A percentile compares a stretch with the other conserved stretches of the same genome.
phyloP scores from a whole-genome alignment of 306 rosid genomes.

The Trifolium subterraneum region DNA sequence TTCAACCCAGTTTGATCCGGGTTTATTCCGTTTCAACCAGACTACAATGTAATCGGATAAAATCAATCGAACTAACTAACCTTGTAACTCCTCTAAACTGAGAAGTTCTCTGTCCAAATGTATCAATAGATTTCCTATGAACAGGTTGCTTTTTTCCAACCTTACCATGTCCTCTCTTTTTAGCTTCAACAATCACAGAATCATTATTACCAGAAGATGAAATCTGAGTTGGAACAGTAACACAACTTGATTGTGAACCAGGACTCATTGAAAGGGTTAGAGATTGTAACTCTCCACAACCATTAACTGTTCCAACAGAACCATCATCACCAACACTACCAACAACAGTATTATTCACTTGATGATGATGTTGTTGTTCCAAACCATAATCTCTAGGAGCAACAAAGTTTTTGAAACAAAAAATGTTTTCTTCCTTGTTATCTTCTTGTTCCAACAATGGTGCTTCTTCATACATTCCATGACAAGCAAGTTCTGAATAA shows the following conservation, averaged over 20 bases:
- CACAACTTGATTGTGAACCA: conserved; percentile 83
- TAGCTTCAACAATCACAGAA: conserved; percentile 45
- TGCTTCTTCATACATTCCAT: conserved; percentile 49
- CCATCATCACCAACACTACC: conserved; percentile 38
- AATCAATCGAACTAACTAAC: conserved; percentile 35
- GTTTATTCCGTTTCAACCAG: not conserved
- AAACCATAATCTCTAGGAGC: conserved; percentile 49
- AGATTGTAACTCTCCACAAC: conserved; percentile 67
- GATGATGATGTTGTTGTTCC: conserved; percentile 64
- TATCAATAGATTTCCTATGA: conserved; percentile 88
- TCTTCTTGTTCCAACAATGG: conserved; percentile 47
- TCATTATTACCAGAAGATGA: conserved; percentile 55
- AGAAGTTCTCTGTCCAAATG: conserved; percentile 96
- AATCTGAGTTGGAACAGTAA: conserved; percentile 68
- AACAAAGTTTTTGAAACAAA: conserved; percentile 57
- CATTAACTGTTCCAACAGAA: conserved; percentile 39
- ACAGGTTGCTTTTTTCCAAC: conserved; percentile 70
- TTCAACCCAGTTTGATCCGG: not conserved
- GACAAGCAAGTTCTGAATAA: conserved; percentile 55
- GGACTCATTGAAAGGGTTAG: conserved; percentile 82
- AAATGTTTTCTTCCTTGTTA: conserved; percentile 45
- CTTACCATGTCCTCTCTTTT: conserved; percentile 72
- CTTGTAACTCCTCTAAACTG: conserved; percentile 96
- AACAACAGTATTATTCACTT: conserved; percentile 30
- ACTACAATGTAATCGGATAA: not conserved